Conservation (phyloP, 2,329 filamentous ascomycete genomes). For the Phoma sp. region DNA sequence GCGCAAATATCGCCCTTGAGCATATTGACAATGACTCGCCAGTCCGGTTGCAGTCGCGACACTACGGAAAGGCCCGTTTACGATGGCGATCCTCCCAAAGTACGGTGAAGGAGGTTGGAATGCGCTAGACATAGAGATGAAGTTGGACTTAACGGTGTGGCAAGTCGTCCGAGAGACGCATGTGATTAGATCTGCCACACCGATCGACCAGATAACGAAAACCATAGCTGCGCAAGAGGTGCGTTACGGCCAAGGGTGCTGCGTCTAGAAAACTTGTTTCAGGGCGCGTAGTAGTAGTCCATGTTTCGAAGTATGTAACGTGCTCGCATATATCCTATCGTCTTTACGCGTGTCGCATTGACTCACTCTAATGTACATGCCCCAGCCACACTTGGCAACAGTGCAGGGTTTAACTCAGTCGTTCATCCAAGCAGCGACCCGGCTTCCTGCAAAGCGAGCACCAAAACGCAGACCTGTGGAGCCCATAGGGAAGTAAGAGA, state of each 20-base stretch:
- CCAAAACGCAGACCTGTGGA: conserved; percentile 85
- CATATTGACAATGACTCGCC: conserved; percentile 3
- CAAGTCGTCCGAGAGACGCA: conserved; percentile 7
- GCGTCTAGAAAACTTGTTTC: conserved; percentile 5
- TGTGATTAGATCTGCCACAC: conserved; percentile 17
- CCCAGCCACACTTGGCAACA: conserved; percentile 5
- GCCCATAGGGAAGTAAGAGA: conserved; percentile 98
- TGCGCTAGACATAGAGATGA: conserved; percentile 4
- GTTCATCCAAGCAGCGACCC: conserved; percentile 87
- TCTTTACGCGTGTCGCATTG: conserved; percentile 2
- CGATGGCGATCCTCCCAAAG: conserved; percentile 1
- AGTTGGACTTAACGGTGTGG: conserved; percentile 8
- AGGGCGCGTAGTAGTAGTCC: neutral
- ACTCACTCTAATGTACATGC: neutral
- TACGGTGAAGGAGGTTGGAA: conserved; percentile 7
- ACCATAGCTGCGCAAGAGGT: neutral
- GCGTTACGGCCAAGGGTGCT: conserved; percentile 5
- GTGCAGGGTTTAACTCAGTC: conserved; percentile 55
- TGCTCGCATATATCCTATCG: neutral
- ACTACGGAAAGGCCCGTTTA: conserved; percentile 2
- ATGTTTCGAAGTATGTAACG: conserved; percentile 8
- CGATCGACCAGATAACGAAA: conserved; percentile 9
- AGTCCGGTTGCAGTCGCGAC: neutral
- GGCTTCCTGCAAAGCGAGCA: conserved; percentile 81
- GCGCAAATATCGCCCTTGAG: neutral